Percentiles rank a stretch among this genome's conserved stretches.
These are phyloP conservation scores for Cryptococcus sp. DNA, from an alignment of 1,284 basidiomycete genomes.

Conservation along the genomic window DNA sequence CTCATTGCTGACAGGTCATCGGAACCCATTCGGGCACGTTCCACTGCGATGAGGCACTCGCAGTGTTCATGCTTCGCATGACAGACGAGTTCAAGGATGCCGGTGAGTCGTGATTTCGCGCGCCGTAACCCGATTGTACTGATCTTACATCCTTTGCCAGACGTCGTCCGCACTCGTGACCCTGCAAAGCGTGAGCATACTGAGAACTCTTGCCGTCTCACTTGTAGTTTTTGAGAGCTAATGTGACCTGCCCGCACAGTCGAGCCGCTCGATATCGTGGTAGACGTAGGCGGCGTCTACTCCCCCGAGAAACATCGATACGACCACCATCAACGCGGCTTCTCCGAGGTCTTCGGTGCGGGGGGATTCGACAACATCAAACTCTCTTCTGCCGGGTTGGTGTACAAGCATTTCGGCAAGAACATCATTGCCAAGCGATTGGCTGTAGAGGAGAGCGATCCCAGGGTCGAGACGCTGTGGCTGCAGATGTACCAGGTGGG, in stretches of 20 bases:
- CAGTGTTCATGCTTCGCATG: conserved; percentile 73
- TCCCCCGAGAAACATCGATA: conserved; percentile 76
- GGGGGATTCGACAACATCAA: conserved; percentile 69
- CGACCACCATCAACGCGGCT: conserved; percentile 96
- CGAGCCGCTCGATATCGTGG: conserved; percentile 88
- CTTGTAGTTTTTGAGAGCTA: not conserved
- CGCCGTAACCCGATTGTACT: not conserved
- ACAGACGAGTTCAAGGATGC: conserved; percentile 75
- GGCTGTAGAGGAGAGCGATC: conserved; percentile 60
- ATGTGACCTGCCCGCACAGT: conserved; percentile 52
- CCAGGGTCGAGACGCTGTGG: conserved; percentile 74
- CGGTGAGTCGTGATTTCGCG: conserved; percentile 56
- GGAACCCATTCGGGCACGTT: conserved; percentile 95
- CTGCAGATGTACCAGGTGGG: conserved; percentile 79
- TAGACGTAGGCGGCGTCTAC: conserved; percentile 95
- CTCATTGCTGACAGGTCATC: conserved; percentile 56
- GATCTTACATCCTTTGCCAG: conserved; percentile 51
- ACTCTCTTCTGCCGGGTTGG: conserved; percentile 86
- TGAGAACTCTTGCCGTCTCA: not conserved
- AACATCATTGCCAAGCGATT: conserved; percentile 76
- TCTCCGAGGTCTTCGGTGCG: conserved; percentile 83
- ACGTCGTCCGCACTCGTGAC: conserved; percentile 78
- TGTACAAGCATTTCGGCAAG: conserved; percentile 97
- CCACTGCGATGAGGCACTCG: conserved; percentile 76
- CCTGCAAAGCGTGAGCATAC: conserved; percentile 60